Base-by-base conservation (phyloP, 2,329 filamentous ascomycete genomes). In the Myotisia sp. region DNA sequence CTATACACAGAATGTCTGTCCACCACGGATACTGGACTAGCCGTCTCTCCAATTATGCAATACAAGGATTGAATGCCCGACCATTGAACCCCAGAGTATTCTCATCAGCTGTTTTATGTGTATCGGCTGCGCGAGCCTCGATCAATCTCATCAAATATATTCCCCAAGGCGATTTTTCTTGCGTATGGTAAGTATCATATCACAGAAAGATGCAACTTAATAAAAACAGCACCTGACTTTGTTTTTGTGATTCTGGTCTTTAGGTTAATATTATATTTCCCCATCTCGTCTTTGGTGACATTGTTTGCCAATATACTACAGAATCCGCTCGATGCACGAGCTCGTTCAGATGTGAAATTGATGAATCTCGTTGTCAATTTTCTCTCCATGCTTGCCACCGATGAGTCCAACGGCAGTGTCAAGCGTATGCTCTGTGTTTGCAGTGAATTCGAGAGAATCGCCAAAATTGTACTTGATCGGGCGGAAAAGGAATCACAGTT, bases 11-110 rank as follows among this genome's bases (percentile, higher is more conserved):
- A 33, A 98, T 95, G 90, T 92, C 84, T 26, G 81, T 95, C 19
- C 90, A 95, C 48, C 86, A 94, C 52, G 90, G 90, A 9, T 94
- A 93, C 60, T 98, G 90, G 90, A 95, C 87, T 1, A 94, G 83
- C 50, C 74, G 90, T 23, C 62, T 98, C 26, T 92, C 86, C 23
- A 87, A 95, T 49, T 95, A 85, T 51, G 90, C 90, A 10, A 90
- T 95, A 37, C 83, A 93, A 55, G 90, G 90, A 1, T 65, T 94
- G 26, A 95, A 95, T 54, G 79, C 86, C 0, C 71, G 80, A 43
- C 86, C 90, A 1, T 60, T 98, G 35, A 98, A 95, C 51, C 90
- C 90, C 0, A 70, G 90, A 45, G 82, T 98, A 6, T 98, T 94
- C 59, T 85, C 86, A 30, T 94, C 86, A 2, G 86, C 90, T 4